Conservation (phyloP, 371 early-diverging fungal genomes). For the Dinochytrium kinnereticum region DNA sequence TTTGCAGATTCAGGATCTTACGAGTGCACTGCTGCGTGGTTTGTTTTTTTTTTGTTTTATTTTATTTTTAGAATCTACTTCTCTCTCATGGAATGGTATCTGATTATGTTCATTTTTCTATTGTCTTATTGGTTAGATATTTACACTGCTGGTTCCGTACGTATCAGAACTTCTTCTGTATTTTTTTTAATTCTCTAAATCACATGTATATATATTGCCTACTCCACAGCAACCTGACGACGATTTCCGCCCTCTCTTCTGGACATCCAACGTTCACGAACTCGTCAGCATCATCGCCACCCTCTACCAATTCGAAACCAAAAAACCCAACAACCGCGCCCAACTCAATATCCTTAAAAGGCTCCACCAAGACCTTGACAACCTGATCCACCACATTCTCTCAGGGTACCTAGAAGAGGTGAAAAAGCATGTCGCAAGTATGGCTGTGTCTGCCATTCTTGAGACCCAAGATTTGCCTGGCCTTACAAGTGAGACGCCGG, state of each 20-base stretch:
- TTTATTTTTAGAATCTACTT: too few relatives aligned
- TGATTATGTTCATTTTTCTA: too few relatives aligned
- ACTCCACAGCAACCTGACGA: slow-evolving; percentile 15
- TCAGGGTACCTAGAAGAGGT: slow-evolving; percentile 19
- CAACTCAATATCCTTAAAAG: slow-evolving; percentile 22
- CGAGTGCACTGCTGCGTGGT: slow-evolving; percentile 11
- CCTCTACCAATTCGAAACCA: slow-evolving; percentile 15
- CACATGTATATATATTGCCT: background rate
- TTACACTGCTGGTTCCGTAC: slow-evolving; percentile 9
- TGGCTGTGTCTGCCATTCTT: slow-evolving; percentile 25
- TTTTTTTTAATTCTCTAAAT: background rate
- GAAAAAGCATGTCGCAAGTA: slow-evolving; percentile 23
- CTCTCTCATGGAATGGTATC: too few relatives aligned
- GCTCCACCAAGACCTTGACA: slow-evolving; percentile 20
- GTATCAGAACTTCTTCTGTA: background rate
- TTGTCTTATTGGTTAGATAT: background rate
- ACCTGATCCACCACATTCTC: slow-evolving; percentile 17
- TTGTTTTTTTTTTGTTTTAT: background rate
- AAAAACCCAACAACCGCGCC: slow-evolving; percentile 25
- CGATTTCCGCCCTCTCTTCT: slow-evolving; percentile 24
- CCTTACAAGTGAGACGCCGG: slow-evolving; percentile 8
- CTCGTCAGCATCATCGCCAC: slow-evolving; percentile 1
- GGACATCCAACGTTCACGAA: slow-evolving; percentile 35
- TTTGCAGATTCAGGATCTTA: slow-evolving; percentile 22
- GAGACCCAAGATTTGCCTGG: slow-evolving; percentile 39